phyloP scores from a whole-genome alignment of 2,329 filamentous ascomycete genomes.

The Beauveria medogensis region DNA sequence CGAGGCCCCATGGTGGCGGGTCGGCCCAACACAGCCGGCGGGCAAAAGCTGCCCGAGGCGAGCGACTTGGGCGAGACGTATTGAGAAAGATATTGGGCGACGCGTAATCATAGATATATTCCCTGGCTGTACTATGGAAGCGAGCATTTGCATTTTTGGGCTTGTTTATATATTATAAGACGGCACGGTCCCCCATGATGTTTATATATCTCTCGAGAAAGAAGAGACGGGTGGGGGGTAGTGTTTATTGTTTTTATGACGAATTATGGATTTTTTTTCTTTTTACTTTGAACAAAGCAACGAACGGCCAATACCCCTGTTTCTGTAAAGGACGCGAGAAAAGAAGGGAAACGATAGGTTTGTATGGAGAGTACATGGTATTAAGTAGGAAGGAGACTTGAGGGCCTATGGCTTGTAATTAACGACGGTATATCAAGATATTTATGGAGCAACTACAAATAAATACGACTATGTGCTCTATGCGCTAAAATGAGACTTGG shows the following conservation, averaged over 20 bases:
- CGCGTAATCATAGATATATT: background rate
- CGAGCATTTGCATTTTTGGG: conserved; percentile 10
- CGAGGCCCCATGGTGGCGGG: conserved; percentile 16
- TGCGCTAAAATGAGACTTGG: background rate
- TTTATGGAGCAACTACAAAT: background rate
- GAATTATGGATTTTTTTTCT: conserved; percentile 6
- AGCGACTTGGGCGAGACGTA: conserved; percentile 49
- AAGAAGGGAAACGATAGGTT: background rate
- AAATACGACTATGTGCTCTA: background rate
- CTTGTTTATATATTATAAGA: conserved; percentile 1
- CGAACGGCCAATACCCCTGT: conserved; percentile 7
- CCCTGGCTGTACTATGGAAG: conserved; percentile 7
- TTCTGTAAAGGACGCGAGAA: background rate
- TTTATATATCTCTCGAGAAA: background rate
- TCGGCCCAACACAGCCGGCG: conserved; percentile 25
- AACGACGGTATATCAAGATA: background rate
- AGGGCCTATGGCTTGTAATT: background rate
- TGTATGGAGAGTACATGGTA: background rate
- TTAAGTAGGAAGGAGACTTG: background rate
- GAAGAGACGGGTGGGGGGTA: background rate
- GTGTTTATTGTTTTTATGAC: conserved; percentile 3
- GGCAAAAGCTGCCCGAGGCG: conserved; percentile 27
- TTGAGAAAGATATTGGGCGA: conserved; percentile 20
- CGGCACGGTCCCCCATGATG: background rate
- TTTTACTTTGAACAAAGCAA: background rate